Evolutionary conservation across 2,329 filamentous ascomycete genomes (phyloP).

Genomic region (Aspergillus piperis): DNA sequence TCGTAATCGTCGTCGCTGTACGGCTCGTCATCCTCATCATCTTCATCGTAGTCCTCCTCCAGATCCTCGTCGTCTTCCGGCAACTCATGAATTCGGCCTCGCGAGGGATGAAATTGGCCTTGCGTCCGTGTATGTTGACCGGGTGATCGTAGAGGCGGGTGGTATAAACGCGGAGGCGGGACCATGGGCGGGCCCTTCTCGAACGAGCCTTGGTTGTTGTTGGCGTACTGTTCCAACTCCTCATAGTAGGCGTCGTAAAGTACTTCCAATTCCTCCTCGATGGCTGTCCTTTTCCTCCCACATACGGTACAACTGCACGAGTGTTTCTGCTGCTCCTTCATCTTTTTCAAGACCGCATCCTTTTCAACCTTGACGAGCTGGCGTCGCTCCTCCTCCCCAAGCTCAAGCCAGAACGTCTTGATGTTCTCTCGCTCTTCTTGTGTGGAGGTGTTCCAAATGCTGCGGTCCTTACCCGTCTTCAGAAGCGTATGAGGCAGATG

Average conservation of each 20-base stretch:
- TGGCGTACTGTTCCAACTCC: constrained; percentile 95
- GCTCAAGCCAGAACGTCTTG: constrained; percentile 94
- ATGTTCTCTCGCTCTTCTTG: constrained; percentile 95
- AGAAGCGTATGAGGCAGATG: constrained; percentile 46
- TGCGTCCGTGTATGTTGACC: constrained; percentile 59
- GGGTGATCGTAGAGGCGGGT: constrained; percentile 57
- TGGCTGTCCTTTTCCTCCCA: constrained; percentile 91
- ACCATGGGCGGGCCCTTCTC: constrained; percentile 69
- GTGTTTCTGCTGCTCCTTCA: constrained; percentile 99
- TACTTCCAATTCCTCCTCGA: constrained; percentile 96
- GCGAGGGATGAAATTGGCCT: constrained; percentile 65
- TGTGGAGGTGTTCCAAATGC: constrained; percentile 94
- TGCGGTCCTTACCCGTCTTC: constrained; percentile 67
- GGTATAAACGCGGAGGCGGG: constrained; percentile 64
- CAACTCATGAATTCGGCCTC: constrained; percentile 67
- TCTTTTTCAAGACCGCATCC: constrained; percentile 95
- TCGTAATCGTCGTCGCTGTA: constrained; percentile 66
- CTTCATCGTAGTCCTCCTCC: constrained; percentile 62
- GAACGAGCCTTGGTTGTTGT: constrained; percentile 67
- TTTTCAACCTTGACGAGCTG: constrained; percentile 97
- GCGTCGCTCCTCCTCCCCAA: constrained; percentile 92
- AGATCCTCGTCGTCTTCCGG: constrained; percentile 58
- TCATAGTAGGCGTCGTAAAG: constrained; percentile 98
- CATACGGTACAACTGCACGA: constrained; percentile 98
- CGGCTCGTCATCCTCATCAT: constrained; percentile 69